Evolutionary conservation across 495 filamentous ascomycete genomes (phyloP).

Genomic region (Glarea lozoyensis): DNA sequence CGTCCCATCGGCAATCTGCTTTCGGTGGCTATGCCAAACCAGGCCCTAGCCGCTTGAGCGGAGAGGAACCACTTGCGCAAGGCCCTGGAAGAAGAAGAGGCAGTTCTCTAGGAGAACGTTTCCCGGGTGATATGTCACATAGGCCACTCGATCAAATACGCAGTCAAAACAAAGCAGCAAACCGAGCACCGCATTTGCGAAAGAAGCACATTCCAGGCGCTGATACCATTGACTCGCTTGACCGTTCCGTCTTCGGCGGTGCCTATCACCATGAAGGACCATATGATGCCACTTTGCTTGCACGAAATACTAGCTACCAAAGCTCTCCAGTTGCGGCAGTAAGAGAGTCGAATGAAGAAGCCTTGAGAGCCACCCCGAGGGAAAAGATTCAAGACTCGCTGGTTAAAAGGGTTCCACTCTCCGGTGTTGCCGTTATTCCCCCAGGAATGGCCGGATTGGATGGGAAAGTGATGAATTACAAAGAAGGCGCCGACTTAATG

Average conservation of each 20-base stretch:
- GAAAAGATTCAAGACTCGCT: slow-evolving; percentile 74
- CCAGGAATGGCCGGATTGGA: slow-evolving; percentile 57
- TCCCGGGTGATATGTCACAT: slow-evolving; percentile 50
- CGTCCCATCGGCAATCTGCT: slow-evolving; percentile 11
- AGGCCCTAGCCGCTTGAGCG: slow-evolving; percentile 2
- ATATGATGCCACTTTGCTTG: slow-evolving; percentile 72
- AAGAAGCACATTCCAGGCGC: slow-evolving; percentile 56
- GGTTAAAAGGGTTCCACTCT: slow-evolving; percentile 67
- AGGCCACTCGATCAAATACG: slow-evolving; percentile 53
- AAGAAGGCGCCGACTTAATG: slow-evolving; percentile 82
- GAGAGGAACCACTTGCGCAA: slow-evolving; percentile 5
- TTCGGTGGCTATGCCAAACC: slow-evolving; percentile 12
- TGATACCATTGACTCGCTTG: slow-evolving; percentile 76
- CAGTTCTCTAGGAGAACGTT: slow-evolving; percentile 48
- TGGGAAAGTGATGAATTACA: slow-evolving; percentile 66
- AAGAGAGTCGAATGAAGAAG: slow-evolving; percentile 60
- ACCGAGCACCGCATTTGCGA: slow-evolving; percentile 52
- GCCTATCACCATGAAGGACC: slow-evolving; percentile 89
- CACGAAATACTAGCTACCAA: slow-evolving; percentile 53
- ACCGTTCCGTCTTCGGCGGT: slow-evolving; percentile 41
- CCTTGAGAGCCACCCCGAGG: slow-evolving; percentile 71
- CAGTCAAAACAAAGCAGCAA: slow-evolving; percentile 47
- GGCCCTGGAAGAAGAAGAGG: slow-evolving; percentile 23
- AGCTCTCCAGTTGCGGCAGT: slow-evolving; percentile 73
- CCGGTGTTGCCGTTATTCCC: slow-evolving; percentile 70